These are phyloP conservation scores for Cichorium intybus DNA, from an alignment of 140 eudicot species.

Conservation along the genomic window DNA sequence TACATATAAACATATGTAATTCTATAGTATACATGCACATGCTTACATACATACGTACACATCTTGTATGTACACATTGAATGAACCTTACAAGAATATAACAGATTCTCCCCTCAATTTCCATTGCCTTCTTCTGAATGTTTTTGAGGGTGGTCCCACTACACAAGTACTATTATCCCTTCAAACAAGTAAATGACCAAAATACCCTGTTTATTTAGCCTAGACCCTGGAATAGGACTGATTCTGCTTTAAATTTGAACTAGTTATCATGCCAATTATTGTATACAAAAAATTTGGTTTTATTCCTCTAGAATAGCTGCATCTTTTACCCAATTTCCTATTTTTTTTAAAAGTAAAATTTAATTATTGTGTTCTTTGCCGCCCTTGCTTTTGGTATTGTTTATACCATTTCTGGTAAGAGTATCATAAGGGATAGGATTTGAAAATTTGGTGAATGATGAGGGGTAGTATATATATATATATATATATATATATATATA, in stretches of 20 bases:
- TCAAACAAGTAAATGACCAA: conserved; percentile 16
- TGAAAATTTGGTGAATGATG: conserved; percentile 17
- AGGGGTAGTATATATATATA: conserved; percentile 3
- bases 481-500: too few relatives aligned
- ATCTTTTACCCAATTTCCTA: background rate
- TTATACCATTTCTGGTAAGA: background rate
- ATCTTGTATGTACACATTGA: background rate
- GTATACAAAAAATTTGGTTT: too few relatives aligned
- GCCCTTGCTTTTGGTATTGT: background rate
- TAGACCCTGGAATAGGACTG: background rate
- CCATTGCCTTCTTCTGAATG: conserved; percentile 38
- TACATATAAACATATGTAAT: background rate
- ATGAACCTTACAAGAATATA: conserved; percentile 43
- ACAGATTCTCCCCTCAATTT: conserved; percentile 52
- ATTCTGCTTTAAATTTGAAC: background rate
- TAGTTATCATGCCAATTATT: background rate
- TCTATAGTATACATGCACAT: background rate
- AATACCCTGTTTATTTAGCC: conserved; percentile 2
- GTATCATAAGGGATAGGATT: conserved; percentile 12
- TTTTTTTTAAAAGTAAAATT: background rate
- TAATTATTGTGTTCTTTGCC: background rate
- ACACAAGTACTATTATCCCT: conserved; percentile 7
- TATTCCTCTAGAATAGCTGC: too few relatives aligned
- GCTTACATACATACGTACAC: background rate
- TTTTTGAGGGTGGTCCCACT: conserved; percentile 37